phyloP scores from a whole-genome alignment of 305 asterid genomes.

The Rubia occidens region DNA sequence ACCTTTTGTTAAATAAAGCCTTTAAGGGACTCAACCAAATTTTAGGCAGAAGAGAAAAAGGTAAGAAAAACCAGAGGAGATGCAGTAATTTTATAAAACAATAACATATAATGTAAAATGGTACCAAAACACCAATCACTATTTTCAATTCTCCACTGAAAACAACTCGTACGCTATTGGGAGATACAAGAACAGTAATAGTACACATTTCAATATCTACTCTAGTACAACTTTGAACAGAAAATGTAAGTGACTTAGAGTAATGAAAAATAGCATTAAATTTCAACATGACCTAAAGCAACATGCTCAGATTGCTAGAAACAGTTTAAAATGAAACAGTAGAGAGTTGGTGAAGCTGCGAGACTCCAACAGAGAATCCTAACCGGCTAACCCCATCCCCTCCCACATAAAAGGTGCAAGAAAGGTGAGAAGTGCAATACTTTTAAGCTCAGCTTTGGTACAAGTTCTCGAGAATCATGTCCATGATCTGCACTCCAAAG shows the following conservation, averaged over 20 bases:
- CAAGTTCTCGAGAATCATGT: conserved; percentile 93
- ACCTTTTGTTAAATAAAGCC: neutral
- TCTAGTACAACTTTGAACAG: neutral
- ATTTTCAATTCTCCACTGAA: neutral
- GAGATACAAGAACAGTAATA: neutral
- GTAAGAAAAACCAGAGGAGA: neutral
- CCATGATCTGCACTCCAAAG: conserved; percentile 95
- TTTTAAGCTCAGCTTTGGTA: conserved; percentile 87
- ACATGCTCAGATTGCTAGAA: neutral
- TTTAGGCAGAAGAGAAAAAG: neutral
- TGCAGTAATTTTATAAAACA: neutral
- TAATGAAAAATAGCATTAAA: neutral
- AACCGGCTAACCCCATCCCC: neutral
- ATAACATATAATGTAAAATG: neutral
- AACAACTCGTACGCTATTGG: neutral
- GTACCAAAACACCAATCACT: neutral
- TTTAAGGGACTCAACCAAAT: neutral
- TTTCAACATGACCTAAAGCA: neutral
- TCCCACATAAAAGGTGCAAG: neutral
- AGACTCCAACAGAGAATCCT: neutral
- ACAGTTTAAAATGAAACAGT: neutral
- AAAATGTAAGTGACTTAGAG: neutral
- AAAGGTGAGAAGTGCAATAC: conserved; percentile 26
- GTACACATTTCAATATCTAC: neutral
- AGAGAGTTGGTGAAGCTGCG: neutral